Conservation (phyloP, 2,329 filamentous ascomycete genomes). For the Diaporthe sp. region DNA sequence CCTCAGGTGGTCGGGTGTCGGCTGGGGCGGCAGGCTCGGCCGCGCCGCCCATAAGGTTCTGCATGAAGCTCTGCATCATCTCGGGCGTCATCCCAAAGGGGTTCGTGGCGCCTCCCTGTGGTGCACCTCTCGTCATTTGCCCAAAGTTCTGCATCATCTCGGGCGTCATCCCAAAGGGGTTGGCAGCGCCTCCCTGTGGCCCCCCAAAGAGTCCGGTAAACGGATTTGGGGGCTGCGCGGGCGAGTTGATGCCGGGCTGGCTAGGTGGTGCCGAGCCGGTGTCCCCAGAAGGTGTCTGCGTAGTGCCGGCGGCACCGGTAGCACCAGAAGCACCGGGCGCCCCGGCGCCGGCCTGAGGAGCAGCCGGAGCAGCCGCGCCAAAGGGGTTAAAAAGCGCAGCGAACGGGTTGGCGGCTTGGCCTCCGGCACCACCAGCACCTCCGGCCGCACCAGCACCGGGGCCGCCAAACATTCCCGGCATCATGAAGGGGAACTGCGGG, state of each 20-base stretch:
- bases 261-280: constrained; percentile 38
- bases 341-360: constrained; percentile 42
- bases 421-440: constrained; percentile 27
- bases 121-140: constrained; percentile 60
- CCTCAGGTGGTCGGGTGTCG: constrained; percentile 92
- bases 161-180: constrained; percentile 60
- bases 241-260: constrained; percentile 43
- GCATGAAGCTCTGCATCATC: constrained; percentile 62
- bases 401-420: constrained; percentile 49
- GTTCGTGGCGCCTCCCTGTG: constrained; percentile 47
- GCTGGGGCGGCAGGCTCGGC: constrained; percentile 64
- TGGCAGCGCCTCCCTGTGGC: constrained; percentile 48
- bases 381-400: constrained; percentile 56
- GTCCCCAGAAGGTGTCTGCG: constrained; percentile 39
- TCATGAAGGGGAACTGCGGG: constrained; percentile 43
- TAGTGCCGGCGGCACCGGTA: not conserved
- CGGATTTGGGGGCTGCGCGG: constrained; percentile 66
- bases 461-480: constrained; percentile 46
- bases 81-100: constrained; percentile 64
- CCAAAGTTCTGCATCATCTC: constrained; percentile 66
- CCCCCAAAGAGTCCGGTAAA: constrained; percentile 73
- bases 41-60: constrained; percentile 41
- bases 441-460: constrained; percentile 37
- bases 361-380: constrained; percentile 40
- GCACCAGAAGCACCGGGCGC: not conserved